Conservation (phyloP, 495 filamentous ascomycete genomes). For the Ascobolus immersus region DNA sequence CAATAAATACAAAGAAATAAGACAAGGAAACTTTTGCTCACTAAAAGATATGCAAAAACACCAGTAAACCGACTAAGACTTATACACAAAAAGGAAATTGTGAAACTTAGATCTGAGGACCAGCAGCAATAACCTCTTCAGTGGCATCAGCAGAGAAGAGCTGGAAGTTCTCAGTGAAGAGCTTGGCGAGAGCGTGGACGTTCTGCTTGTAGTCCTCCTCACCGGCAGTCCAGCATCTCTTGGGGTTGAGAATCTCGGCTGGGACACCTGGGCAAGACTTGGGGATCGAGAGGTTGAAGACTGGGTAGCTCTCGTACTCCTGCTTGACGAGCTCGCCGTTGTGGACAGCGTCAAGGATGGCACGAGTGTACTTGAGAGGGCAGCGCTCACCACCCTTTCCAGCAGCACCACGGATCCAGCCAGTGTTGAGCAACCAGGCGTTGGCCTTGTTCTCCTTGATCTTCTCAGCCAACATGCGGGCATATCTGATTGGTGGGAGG, state of each 20-base stretch:
- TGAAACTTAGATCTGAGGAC: constrained; percentile 18
- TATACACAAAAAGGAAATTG: too few species aligned
- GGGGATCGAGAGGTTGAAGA: constrained; percentile 88
- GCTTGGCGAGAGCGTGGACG: constrained; percentile 58
- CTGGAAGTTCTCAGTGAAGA: constrained; percentile 94
- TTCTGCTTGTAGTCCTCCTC: constrained; percentile 54
- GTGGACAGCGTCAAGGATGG: constrained; percentile 95
- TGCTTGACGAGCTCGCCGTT: constrained; percentile 73
- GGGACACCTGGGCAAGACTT: constrained; percentile 68
- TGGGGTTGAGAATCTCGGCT: constrained; percentile 75
- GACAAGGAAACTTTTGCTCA: too few species aligned
- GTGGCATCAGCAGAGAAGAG: constrained; percentile 80
- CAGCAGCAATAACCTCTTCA: constrained; percentile 49
- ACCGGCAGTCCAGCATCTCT: constrained; percentile 65
- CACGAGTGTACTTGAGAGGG: constrained; percentile 95
- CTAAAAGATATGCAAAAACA: background rate
- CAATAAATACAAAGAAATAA: too few species aligned
- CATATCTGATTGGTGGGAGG: constrained; percentile 97
- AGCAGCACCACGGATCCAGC: constrained; percentile 92
- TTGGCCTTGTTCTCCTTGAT: constrained; percentile 85
- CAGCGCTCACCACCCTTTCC: constrained; percentile 91
- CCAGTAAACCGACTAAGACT: background rate
- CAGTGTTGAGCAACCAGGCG: constrained; percentile 96
- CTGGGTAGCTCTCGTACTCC: constrained; percentile 83
- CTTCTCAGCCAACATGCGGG: constrained; percentile 92